Conservation (phyloP, 331 rosid species). For the Malus hybrid region DNA sequence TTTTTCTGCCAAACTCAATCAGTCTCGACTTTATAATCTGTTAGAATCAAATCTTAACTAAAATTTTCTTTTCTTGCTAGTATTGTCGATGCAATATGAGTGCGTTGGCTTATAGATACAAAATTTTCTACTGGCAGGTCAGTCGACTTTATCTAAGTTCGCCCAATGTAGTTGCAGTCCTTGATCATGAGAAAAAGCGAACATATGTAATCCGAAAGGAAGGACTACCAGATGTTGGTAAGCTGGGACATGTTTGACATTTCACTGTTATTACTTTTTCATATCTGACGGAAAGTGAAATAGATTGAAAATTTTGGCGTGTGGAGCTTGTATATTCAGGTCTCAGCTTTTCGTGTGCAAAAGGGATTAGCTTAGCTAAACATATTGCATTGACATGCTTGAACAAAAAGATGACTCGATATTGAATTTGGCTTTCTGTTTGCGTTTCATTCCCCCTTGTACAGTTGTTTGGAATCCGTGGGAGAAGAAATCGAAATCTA, state of each 20-base stretch:
- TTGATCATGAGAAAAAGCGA: slow-evolving; percentile 77
- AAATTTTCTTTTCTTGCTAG: background rate
- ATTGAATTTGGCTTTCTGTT: background rate
- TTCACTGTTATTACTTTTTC: no score
- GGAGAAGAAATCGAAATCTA: slow-evolving; percentile 80
- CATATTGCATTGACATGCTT: background rate
- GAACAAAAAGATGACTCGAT: background rate
- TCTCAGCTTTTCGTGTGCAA: background rate
- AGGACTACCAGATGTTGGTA: slow-evolving; percentile 88
- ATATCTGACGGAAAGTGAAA: background rate
- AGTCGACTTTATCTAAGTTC: slow-evolving; percentile 81
- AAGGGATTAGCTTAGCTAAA: background rate
- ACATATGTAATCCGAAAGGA: slow-evolving; percentile 75
- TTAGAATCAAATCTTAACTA: background rate
- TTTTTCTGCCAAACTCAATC: background rate
- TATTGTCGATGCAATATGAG: background rate
- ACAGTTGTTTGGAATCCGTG: slow-evolving; percentile 93
- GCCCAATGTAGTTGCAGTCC: slow-evolving; percentile 61
- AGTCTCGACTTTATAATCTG: background rate
- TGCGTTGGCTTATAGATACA: background rate
- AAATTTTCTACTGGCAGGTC: slow-evolving; percentile 36
- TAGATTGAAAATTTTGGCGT: no score
- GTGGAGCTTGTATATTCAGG: background rate
- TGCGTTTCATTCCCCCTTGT: background rate
- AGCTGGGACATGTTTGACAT: slow-evolving; percentile 15